Evolutionary conservation across 2,329 filamentous ascomycete species (phyloP).

Genomic region (Aspergillus puulaauensis): DNA sequence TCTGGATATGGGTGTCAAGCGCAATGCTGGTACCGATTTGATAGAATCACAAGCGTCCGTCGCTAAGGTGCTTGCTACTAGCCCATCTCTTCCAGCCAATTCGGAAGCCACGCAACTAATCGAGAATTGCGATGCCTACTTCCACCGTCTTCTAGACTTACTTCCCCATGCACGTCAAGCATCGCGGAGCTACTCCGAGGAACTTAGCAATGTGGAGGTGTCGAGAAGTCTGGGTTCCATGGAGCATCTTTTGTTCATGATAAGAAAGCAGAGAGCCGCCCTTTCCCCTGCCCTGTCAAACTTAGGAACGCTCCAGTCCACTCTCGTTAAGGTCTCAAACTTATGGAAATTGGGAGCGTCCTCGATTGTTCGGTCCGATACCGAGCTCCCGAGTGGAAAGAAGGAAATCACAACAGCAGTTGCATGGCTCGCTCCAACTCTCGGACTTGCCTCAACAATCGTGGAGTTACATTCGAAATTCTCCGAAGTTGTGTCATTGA

Average conservation of each 20-base stretch:
- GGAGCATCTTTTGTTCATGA: constrained; percentile 73
- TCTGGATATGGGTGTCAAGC: constrained; percentile 84
- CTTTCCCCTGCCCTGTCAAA: constrained; percentile 34
- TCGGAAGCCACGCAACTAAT: constrained; percentile 20
- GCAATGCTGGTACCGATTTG: constrained; percentile 73
- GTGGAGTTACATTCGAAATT: constrained; percentile 67
- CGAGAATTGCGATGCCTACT: constrained; percentile 64
- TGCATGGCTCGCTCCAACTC: constrained; percentile 68
- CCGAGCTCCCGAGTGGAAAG: constrained; percentile 18
- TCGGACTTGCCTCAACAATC: constrained; percentile 62
- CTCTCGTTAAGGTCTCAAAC: constrained; percentile 31
- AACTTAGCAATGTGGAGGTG: constrained; percentile 78
- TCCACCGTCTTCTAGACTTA: constrained; percentile 76
- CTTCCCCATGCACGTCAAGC: constrained; percentile 67
- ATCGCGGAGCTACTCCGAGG: constrained; percentile 73
- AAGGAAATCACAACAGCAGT: constrained; percentile 29
- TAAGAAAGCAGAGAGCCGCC: constrained; percentile 39
- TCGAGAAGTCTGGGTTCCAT: constrained; percentile 76
- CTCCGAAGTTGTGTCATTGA: constrained; percentile 52
- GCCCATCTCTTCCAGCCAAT: constrained; percentile 38
- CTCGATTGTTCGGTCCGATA: constrained; percentile 24
- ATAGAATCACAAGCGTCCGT: constrained; percentile 72
- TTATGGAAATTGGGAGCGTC: constrained; percentile 30
- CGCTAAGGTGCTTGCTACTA: constrained; percentile 65
- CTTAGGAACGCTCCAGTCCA: constrained; percentile 30